Conservation (phyloP, 78 protist genomes). For the Pigoraptor vietnamica region DNA sequence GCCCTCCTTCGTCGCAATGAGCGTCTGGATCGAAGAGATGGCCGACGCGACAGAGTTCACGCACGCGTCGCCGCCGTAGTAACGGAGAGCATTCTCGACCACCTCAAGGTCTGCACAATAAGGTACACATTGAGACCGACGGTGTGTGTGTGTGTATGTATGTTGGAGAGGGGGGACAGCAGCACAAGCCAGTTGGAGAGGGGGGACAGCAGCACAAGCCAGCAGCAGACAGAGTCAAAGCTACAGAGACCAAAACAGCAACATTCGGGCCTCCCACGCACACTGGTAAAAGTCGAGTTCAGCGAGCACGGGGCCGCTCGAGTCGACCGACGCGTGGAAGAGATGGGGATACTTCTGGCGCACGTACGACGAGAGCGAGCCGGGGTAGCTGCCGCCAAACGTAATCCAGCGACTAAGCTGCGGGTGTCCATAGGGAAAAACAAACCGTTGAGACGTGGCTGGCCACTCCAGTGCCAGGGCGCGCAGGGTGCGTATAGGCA, state of each 20-base stretch:
- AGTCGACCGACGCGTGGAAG: constrained; percentile 6
- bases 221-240: too few relatives aligned
- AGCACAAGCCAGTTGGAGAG: neutral
- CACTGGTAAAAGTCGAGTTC: constrained; percentile 8
- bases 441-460: too few relatives aligned
- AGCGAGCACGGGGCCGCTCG: constrained; percentile 29
- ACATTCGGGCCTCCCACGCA: neutral
- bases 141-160: too few relatives aligned
- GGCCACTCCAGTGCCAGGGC: too few relatives aligned
- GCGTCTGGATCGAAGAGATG: neutral
- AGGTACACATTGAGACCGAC: too few relatives aligned
- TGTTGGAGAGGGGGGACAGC: too few relatives aligned
- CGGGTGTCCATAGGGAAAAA: too few relatives aligned
- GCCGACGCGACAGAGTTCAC: neutral
- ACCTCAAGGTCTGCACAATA: constrained; percentile 11
- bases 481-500: too few relatives aligned
- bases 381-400: constrained; percentile 25
- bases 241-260: too few relatives aligned
- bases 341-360: neutral
- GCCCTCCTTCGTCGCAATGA: neutral
- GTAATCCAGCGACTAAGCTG: constrained; percentile 12
- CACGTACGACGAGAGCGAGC: neutral
- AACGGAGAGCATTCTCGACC: neutral
- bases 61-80: neutral
- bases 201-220: neutral